Percentiles rank a stretch among this genome's conserved stretches.
phyloP scores from a whole-genome alignment of 306 rosid genomes.

The Vigna angularis region DNA sequence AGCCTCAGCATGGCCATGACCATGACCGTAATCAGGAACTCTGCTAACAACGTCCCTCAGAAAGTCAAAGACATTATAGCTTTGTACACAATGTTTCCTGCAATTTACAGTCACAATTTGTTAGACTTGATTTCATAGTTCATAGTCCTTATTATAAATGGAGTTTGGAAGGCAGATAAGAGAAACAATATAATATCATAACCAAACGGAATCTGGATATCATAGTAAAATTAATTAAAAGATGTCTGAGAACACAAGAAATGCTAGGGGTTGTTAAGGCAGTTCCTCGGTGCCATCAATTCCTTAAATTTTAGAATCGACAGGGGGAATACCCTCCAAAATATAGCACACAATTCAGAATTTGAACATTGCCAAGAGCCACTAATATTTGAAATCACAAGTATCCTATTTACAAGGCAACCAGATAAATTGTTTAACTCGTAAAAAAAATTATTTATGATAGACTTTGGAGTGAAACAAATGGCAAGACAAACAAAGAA shows the following conservation, averaged over 20 bases:
- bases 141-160: background rate
- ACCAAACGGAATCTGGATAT: constrained; percentile 13
- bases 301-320: background rate
- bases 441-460: background rate
- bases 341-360: background rate
- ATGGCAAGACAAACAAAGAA: background rate
- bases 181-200: constrained; percentile 31
- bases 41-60: constrained; percentile 80
- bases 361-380: constrained; percentile 12
- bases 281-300: constrained; percentile 4
- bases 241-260: constrained; percentile 17
- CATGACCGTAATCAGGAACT: constrained; percentile 87
- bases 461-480: background rate
- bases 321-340: constrained; percentile 2
- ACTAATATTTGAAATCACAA: constrained; percentile 13
- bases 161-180: background rate
- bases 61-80: constrained; percentile 84
- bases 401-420: background rate
- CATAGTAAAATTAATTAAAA: background rate
- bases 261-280: background rate
- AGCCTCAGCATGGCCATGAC: constrained; percentile 79
- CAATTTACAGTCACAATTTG: constrained; percentile 46
- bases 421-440: background rate
- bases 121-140: constrained; percentile 35
- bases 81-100: constrained; percentile 91